Percentiles rank a stretch among this genome's conserved stretches.
Conservation (phyloP, 345 rosid genomes). For the Bruguiera parviflora region DNA sequence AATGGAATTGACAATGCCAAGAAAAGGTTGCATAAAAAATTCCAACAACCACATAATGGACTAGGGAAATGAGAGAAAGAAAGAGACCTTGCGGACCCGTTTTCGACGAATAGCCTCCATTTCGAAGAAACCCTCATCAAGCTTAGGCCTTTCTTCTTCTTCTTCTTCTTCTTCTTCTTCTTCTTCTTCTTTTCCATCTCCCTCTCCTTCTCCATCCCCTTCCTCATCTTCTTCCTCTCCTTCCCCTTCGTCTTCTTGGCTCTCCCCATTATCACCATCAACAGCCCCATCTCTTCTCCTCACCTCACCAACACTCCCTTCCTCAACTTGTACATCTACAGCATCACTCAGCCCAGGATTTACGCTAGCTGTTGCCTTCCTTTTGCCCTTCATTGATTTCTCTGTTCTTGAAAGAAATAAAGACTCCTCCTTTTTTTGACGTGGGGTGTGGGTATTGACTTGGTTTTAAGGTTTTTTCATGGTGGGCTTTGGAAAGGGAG, state of each 20-base stretch:
- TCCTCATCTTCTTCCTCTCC: conserved; percentile 2
- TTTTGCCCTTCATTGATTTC: conserved; percentile 2
- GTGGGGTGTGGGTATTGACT: neutral
- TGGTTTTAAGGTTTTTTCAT: neutral
- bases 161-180: conserved; percentile 31
- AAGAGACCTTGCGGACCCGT: conserved; percentile 75
- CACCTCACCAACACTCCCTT: neutral
- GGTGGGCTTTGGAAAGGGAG: neutral
- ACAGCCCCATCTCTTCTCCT: neutral
- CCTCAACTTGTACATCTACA: neutral
- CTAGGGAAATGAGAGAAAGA: neutral
- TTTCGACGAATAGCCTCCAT: conserved; percentile 96
- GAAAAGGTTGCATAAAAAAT: neutral
- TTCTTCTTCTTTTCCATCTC: conserved; percentile 29
- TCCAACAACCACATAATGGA: too few species aligned
- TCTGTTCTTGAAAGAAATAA: neutral
- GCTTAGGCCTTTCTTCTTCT: conserved; percentile 60
- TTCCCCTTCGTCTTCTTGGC: conserved; percentile 6
- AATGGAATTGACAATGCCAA: neutral
- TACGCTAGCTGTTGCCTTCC: conserved; percentile 7
- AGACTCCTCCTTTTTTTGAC: too few species aligned
- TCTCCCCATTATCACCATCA: conserved; percentile 8
- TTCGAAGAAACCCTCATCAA: conserved; percentile 87
- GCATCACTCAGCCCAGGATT: neutral
- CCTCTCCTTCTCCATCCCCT: conserved; percentile 22